A percentile compares a stretch with the other conserved stretches of the same genome.
Conservation (phyloP, 352 stramenopile species). For the Phytopythium vexans region DNA sequence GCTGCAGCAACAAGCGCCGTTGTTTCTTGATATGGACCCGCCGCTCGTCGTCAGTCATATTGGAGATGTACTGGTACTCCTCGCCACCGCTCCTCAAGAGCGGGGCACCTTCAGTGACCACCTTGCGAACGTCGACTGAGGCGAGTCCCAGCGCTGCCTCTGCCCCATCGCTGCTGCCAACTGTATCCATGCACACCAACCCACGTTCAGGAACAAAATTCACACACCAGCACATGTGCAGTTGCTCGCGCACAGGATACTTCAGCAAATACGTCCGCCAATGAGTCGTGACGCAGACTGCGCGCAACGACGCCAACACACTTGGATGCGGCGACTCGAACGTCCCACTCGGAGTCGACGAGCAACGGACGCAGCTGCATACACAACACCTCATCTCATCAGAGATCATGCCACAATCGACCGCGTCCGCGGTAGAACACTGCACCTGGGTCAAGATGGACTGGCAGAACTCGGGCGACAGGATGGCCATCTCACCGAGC, state of each 20-base stretch:
- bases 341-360: slow-evolving; percentile 58
- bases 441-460: slow-evolving; percentile 48
- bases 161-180: slow-evolving; percentile 38
- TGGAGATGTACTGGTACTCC: slow-evolving; percentile 73
- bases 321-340: slow-evolving; percentile 65
- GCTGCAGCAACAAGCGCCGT: slow-evolving; percentile 60
- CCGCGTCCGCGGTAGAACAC: background rate
- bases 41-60: slow-evolving; percentile 55
- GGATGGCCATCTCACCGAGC: slow-evolving; percentile 55
- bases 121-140: slow-evolving; percentile 48
- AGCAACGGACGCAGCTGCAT: slow-evolving; percentile 49
- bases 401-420: background rate
- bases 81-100: slow-evolving; percentile 74
- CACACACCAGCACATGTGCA: background rate
- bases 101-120: slow-evolving; percentile 61
- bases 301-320: slow-evolving; percentile 56
- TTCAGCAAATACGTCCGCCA: slow-evolving; percentile 40
- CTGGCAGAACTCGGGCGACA: slow-evolving; percentile 39
- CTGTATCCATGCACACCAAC: slow-evolving; percentile 12
- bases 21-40: slow-evolving; percentile 51
- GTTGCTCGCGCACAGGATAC: slow-evolving; percentile 32
- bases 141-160: slow-evolving; percentile 42
- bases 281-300: slow-evolving; percentile 23
- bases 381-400: background rate
- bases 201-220: background rate